phyloP scores from a whole-genome alignment of 2,329 filamentous ascomycete species.

The Epichloe sibirici region DNA sequence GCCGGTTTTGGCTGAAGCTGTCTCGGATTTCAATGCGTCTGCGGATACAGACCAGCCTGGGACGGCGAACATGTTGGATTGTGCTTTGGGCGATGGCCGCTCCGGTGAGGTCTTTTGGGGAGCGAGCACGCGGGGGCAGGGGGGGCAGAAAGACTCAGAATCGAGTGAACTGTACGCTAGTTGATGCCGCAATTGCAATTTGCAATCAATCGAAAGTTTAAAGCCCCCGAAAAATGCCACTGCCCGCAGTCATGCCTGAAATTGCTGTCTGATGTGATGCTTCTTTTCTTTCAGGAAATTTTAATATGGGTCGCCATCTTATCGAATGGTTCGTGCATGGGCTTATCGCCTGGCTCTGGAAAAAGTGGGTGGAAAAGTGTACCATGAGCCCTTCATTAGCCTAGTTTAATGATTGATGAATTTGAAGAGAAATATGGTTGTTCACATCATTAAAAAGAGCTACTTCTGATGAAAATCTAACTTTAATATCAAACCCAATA shows the following conservation, averaged over 20 bases:
- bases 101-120: neutral
- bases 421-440: too few relatives aligned
- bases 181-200: neutral
- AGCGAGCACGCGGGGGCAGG: neutral
- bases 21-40: slow-evolving; percentile 59
- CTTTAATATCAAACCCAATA: too few relatives aligned
- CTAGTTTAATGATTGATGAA: too few relatives aligned
- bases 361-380: too few relatives aligned
- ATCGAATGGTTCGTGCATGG: slow-evolving; percentile 3
- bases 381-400: too few relatives aligned
- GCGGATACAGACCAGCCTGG: slow-evolving; percentile 81
- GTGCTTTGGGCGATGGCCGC: neutral
- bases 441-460: too few relatives aligned
- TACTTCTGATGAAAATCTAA: too few relatives aligned
- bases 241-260: neutral
- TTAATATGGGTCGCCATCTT: slow-evolving; percentile 1
- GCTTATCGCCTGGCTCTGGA: neutral
- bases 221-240: too few relatives aligned
- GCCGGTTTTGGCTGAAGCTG: slow-evolving; percentile 18
- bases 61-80: slow-evolving; percentile 67
- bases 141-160: neutral
- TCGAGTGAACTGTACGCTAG: neutral
- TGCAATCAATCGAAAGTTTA: neutral
- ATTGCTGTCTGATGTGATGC: neutral
- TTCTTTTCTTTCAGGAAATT: neutral